Conservation (phyloP, 2,329 filamentous ascomycete species). For the Coniochaeta sp. region DNA sequence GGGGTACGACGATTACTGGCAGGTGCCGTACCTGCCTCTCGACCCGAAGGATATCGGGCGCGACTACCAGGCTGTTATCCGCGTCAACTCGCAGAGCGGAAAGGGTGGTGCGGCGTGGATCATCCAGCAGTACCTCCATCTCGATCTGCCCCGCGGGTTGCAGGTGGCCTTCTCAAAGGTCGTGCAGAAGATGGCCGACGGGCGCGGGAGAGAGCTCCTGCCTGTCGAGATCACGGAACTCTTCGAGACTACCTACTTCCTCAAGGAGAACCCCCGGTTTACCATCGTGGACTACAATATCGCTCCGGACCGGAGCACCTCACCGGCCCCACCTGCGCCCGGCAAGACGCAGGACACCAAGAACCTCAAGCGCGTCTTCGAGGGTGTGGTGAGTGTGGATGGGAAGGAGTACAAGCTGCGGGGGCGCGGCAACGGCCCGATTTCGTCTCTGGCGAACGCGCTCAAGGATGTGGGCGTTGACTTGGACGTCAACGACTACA, state of each 20-base stretch:
- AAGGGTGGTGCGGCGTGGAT: conserved; percentile 96
- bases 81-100: conserved; percentile 92
- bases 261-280: conserved; percentile 78
- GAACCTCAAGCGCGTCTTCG: conserved; percentile 74
- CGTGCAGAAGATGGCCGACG: conserved; percentile 76
- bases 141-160: conserved; percentile 86
- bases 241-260: conserved; percentile 85
- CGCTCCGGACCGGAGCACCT: conserved; percentile 74
- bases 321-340: conserved; percentile 58
- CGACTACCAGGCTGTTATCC: conserved; percentile 96
- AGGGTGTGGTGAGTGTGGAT: conserved; percentile 77
- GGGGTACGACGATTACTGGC: conserved; percentile 62
- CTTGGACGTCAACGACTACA: conserved; percentile 89
- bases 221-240: conserved; percentile 76
- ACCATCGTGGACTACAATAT: conserved; percentile 88
- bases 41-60: conserved; percentile 90
- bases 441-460: conserved; percentile 80
- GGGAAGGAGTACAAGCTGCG: conserved; percentile 69
- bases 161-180: conserved; percentile 86
- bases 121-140: conserved; percentile 78
- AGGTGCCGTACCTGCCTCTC: conserved; percentile 84
- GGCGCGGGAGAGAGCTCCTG: conserved; percentile 74
- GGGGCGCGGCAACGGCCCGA: conserved; percentile 81
- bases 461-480: conserved; percentile 73
- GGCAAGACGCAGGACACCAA: conserved; percentile 70